A percentile compares a stretch with the other conserved stretches of the same genome.
These are phyloP conservation scores for Trichoderma sp. DNA, from an alignment of 2,329 filamentous ascomycete genomes.

Conservation along the genomic window DNA sequence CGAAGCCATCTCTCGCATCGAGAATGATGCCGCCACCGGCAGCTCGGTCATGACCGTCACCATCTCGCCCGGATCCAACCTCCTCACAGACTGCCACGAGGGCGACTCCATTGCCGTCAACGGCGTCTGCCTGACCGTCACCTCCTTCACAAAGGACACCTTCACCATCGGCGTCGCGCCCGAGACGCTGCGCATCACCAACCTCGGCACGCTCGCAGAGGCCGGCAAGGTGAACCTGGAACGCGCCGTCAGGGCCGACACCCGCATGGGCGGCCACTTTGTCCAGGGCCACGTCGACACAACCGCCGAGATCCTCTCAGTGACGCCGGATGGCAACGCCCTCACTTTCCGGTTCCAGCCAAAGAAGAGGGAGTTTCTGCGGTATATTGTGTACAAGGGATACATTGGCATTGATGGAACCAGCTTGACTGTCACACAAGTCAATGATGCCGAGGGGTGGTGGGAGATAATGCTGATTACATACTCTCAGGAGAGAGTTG, in stretches of 20 bases:
- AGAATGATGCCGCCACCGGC: slow-evolving; percentile 77
- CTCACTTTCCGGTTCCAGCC: slow-evolving; percentile 83
- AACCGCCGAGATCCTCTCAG: slow-evolving; percentile 71
- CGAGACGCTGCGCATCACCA: slow-evolving; percentile 93
- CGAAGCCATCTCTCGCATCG: slow-evolving; percentile 85
- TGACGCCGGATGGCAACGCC: slow-evolving; percentile 84
- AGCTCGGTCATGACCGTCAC: slow-evolving; percentile 90
- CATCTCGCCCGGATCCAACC: slow-evolving; percentile 64
- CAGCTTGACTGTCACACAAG: slow-evolving; percentile 86
- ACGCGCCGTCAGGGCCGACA: slow-evolving; percentile 84
- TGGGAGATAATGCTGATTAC: slow-evolving; percentile 98
- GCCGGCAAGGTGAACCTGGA: slow-evolving; percentile 84
- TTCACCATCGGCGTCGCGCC: slow-evolving; percentile 96
- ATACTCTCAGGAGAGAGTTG: slow-evolving; percentile 92
- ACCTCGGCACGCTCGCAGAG: slow-evolving; percentile 73
- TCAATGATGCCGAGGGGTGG: slow-evolving; percentile 76
- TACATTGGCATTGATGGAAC: slow-evolving; percentile 94
- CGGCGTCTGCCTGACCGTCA: slow-evolving; percentile 93
- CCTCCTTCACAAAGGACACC: slow-evolving; percentile 48
- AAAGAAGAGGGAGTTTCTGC: slow-evolving; percentile 66
- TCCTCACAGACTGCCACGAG: slow-evolving; percentile 79
- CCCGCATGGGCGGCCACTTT: slow-evolving; percentile 97
- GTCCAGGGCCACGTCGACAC: slow-evolving; percentile 98
- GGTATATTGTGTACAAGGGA: slow-evolving; percentile 94
- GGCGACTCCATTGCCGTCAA: slow-evolving; percentile 96